These are phyloP conservation scores for Melocanna baccifera DNA, from an alignment of 176 grass and related monocot species.

Conservation along the genomic window DNA sequence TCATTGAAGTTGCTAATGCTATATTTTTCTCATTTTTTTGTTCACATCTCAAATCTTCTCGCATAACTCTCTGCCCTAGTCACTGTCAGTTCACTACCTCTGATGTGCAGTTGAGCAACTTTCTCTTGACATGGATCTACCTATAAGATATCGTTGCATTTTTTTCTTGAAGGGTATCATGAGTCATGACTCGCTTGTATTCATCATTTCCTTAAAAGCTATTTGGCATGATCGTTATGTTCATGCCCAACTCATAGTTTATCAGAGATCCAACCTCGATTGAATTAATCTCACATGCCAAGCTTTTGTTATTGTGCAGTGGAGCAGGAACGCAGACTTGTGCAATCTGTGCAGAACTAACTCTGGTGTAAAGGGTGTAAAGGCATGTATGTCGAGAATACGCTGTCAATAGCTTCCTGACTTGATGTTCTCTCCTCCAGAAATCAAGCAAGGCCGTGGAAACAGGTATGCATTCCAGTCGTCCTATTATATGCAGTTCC, in stretches of 20 bases:
- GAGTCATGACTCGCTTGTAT: not conserved
- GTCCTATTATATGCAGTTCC: not conserved
- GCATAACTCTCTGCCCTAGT: not conserved
- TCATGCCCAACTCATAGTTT: not conserved
- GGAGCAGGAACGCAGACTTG: slow-evolving; percentile 29
- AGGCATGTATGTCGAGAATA: not conserved
- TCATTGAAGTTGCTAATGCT: not conserved
- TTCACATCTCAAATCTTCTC: not conserved
- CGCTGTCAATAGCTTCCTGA: not conserved
- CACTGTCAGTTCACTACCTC: not conserved
- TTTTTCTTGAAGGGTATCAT: not conserved
- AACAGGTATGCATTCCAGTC: not conserved
- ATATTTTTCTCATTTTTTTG: not conserved
- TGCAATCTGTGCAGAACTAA: slow-evolving; percentile 36
- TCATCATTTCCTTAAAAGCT: not conserved
- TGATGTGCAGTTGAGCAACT: not conserved
- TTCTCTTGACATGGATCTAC: not conserved
- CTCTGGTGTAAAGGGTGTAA: not conserved
- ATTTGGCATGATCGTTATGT: not conserved
- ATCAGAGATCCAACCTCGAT: not conserved
- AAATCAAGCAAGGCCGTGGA: not conserved
- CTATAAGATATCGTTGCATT: not conserved
- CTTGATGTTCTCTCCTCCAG: not conserved
- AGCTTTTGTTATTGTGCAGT: slow-evolving; percentile 30
- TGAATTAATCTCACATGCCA: not conserved